A percentile compares a stretch with the other conserved stretches of the same genome.
Conservation (phyloP, 2,329 filamentous ascomycete species). For the Rosellinia necatrix region DNA sequence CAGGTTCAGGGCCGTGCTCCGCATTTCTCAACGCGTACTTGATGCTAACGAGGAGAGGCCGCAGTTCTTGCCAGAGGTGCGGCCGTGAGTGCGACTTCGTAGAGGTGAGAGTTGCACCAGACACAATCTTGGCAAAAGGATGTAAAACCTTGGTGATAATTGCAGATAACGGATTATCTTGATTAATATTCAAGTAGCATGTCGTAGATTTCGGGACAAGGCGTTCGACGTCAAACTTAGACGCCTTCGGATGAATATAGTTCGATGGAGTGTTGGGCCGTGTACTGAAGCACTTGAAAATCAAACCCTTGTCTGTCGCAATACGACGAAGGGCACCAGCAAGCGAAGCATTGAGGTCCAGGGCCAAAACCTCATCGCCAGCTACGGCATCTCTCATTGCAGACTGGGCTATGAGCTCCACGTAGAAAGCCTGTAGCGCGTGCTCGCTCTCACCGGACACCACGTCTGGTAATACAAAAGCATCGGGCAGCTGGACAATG, state of each 20-base stretch:
- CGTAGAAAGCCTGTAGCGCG: constrained; percentile 13
- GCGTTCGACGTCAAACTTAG: constrained; percentile 2
- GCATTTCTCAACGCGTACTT: background rate
- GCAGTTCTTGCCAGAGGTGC: background rate
- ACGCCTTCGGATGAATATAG: constrained; percentile 17
- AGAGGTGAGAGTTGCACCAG: background rate
- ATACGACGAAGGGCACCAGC: constrained; percentile 1
- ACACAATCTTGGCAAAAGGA: background rate
- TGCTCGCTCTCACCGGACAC: background rate
- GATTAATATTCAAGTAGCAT: background rate
- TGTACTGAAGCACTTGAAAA: background rate
- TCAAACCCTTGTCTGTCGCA: constrained; percentile 1
- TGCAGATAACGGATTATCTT: background rate
- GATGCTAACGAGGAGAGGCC: background rate
- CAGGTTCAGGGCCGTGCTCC: background rate
- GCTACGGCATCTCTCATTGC: constrained; percentile 10
- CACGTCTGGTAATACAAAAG: background rate
- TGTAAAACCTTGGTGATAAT: background rate
- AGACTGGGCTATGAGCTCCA: constrained; percentile 12
- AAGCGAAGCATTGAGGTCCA: constrained; percentile 1
- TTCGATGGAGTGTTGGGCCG: constrained; percentile 3
- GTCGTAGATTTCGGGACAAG: background rate
- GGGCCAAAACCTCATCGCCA: background rate
- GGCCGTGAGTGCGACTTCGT: background rate
- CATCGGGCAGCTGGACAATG: background rate